Base-by-base conservation (phyloP, 768 basidiomycete genomes). In the Coprinopsis sp. region DNA sequence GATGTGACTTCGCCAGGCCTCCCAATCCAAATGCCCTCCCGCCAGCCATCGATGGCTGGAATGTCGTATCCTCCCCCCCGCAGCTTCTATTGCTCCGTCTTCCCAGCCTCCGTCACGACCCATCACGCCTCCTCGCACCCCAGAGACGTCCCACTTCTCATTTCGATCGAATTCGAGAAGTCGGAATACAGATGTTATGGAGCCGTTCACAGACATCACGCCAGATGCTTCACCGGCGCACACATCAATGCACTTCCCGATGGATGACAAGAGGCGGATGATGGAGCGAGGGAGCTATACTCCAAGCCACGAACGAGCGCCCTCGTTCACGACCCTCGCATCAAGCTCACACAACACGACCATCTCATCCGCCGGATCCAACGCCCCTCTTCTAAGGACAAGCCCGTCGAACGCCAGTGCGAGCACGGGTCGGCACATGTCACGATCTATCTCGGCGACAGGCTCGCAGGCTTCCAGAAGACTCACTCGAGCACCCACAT, bases 11-110 rank as follows among this genome's bases (percentile, higher is more conserved):
- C 38, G 38, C 38, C 46, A 6, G 37, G 29, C 3, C 37, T 39
- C 4, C 28, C 37, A n/a, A 8, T 29, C 13, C 16, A 31, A 14
- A 14, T 7, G 12, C 46, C 25, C 13, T n/a, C 28, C 8, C 16
- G 24, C 19, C 37, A 22, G 16, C 14, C 29, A 22, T 16, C 28
- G 8, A 25, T 10, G 10, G 10, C 30, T 16, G 21, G 37, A 8
- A 47, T 47, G 8, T 38, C 37, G 19, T 47, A 47, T 19, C 46
- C 46, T 6, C 46, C 46, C 3, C 25, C n/a, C n/a, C n/a, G n/a
- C n/a, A n/a, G n/a, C 27, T 6, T 22, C 37, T 38, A 38, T 22
- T 8, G 7, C 37, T 38, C 13, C 7, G 13, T 19, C 4, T 18
- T 38, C n/a, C 16, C 37, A 38, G 13, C 37, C 38, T 37, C 10